A percentile compares a stretch with the other conserved stretches of the same genome.
Conservation (phyloP, 163 green algal species). For the Dunaliella salina region DNA sequence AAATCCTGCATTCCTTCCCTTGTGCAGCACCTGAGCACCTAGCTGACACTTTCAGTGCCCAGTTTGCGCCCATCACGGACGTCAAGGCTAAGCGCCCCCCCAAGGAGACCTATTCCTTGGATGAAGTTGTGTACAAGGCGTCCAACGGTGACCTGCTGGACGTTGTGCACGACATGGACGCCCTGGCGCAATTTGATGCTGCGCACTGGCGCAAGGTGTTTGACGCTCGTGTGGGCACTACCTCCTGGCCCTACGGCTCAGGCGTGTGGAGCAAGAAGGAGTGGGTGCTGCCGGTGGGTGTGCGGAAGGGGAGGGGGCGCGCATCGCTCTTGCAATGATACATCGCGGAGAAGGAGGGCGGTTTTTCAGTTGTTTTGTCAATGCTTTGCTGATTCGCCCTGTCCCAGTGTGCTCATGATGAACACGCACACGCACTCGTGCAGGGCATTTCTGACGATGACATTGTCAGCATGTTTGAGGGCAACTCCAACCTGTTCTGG, state of each 20-base stretch:
- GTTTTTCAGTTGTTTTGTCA: background rate
- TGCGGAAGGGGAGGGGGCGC: no score
- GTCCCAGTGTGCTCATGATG: no score
- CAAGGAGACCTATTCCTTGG: constrained; percentile 85
- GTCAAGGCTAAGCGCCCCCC: constrained; percentile 42
- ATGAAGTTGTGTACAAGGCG: constrained; percentile 88
- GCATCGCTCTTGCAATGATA: no score
- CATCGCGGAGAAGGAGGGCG: background rate
- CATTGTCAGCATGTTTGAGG: constrained; percentile 99
- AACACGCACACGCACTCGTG: background rate
- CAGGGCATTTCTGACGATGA: constrained; percentile 86
- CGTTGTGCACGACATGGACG: constrained; percentile 90
- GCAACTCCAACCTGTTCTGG: constrained; percentile 99
- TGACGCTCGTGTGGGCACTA: constrained; percentile 85
- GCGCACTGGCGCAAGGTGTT: constrained; percentile 94
- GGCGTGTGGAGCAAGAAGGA: constrained; percentile 99
- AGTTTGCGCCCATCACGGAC: constrained; percentile 84
- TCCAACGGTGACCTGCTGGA: constrained; percentile 87
- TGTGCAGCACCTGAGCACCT: background rate
- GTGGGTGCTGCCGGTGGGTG: constrained; percentile 88
- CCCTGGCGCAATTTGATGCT: constrained; percentile 76
- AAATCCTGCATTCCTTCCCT: background rate
- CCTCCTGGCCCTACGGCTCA: constrained; percentile 91
- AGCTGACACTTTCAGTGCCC: constrained; percentile 62
- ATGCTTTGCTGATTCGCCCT: no score